Percentiles rank a stretch among this genome's conserved stretches.
These are phyloP conservation scores for Backusella tarrabulga DNA, from an alignment of 192 early-diverging fungal genomes.

Conservation along the genomic window DNA sequence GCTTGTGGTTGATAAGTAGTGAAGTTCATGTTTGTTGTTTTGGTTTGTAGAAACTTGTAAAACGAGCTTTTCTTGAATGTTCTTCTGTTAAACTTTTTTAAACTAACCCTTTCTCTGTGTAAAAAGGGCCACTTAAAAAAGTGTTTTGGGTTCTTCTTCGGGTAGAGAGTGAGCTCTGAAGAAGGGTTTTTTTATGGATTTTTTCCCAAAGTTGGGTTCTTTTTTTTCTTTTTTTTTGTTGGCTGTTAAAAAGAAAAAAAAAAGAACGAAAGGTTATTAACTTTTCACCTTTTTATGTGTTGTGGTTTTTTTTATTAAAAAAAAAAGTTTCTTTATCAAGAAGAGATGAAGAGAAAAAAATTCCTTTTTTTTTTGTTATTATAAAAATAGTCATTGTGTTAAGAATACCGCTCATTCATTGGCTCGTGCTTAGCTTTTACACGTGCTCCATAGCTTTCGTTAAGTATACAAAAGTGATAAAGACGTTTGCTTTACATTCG, in stretches of 20 bases:
- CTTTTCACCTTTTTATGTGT: neutral
- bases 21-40: neutral
- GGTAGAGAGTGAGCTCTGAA: neutral
- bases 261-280: neutral
- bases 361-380: neutral
- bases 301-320: neutral
- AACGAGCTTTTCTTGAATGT: neutral
- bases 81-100: neutral
- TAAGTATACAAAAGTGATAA: neutral
- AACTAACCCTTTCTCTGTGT: constrained; percentile 1
- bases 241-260: neutral
- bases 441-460: neutral
- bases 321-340: neutral
- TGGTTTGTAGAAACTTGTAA: neutral
- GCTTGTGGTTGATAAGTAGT: neutral
- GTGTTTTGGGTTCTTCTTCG: neutral
- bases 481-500: neutral
- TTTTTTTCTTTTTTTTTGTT: neutral
- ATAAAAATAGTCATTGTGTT: neutral
- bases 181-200: neutral
- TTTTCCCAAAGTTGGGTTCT: neutral
- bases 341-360: neutral
- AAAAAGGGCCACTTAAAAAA: constrained; percentile 8
- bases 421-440: constrained; percentile 3
- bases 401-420: neutral